Evolutionary conservation across 768 basidiomycete species (phyloP), one percentile per base, ranked within the genome.

Genomic region (Lepiota venenata): DNA sequence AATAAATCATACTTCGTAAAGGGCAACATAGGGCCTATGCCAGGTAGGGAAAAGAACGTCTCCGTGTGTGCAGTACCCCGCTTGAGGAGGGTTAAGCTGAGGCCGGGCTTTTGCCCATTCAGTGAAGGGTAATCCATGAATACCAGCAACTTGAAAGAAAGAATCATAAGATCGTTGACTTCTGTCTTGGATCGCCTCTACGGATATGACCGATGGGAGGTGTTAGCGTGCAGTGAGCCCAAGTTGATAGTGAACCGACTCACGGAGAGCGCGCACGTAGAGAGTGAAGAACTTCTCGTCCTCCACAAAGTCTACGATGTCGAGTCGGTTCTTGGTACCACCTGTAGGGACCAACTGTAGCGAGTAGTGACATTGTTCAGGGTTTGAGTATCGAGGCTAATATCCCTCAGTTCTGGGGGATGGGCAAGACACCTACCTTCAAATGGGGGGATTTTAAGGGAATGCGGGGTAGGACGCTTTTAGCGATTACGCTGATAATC

Each of bases 11-110:
- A 81, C 81, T 70, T 84, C 81, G 52, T 71, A 75, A 1, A 80
- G 62, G 18, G 73, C 62, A 25, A 81, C 63, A 57, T 82, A 82
- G 3, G 79, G 76, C 50, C 82, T 65, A 58, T 83, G 81, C 76
- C 78, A 82, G 9, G 77, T 79, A 8, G 80, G 79, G 69, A 82
- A 82, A 10, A 81, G 65, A 11, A 75, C 69, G 1, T 71, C 73
- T 18, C 76, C 77, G 60, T 83, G 82, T 20, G 71, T 74, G 60
- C 81, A 83, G 58, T 83, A 82, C 3, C 80, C 80, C 14, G 69
- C 66, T 0, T 57, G 56, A 18, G 61, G 50, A 1, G 72, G 62
- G 39, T 68, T 50, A 15, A 59, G 60, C 1, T 59, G 52, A 18
- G 60, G 64, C 29, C 62, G 25, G n/a, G 64, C 59, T 9, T 69